Evolutionary conservation across 2,329 filamentous ascomycete genomes (phyloP).

Genomic region (Alternaria triticina): DNA sequence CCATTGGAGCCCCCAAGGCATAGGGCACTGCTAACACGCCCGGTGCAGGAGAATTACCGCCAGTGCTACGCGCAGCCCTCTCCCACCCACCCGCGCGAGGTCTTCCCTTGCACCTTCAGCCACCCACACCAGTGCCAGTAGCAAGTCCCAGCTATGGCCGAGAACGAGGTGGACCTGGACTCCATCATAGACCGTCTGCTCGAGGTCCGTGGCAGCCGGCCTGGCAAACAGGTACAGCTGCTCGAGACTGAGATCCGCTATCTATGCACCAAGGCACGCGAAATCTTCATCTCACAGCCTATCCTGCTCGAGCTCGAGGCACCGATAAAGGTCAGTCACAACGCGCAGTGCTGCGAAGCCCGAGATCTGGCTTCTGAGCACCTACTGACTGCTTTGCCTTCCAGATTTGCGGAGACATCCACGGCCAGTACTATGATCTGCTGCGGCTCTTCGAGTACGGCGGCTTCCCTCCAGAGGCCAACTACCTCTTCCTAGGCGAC

Average conservation of each 20-base stretch:
- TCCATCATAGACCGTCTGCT: constrained; percentile 98
- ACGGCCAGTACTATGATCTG: constrained; percentile 98
- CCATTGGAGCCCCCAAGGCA: constrained; percentile 9
- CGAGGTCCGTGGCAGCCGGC: constrained; percentile 96
- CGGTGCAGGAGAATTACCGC: constrained; percentile 23
- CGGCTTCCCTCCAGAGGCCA: constrained; percentile 96
- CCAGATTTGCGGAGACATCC: constrained; percentile 98
- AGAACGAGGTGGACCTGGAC: constrained; percentile 96
- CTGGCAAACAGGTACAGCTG: constrained; percentile 97
- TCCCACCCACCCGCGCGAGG: constrained; percentile 43
- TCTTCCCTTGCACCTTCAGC: constrained; percentile 39
- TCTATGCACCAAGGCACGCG: constrained; percentile 96
- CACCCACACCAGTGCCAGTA: constrained; percentile 32
- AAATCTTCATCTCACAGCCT: constrained; percentile 99
- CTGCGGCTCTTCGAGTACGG: constrained; percentile 97
- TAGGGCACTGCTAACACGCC: constrained; percentile 28
- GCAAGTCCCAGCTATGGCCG: constrained; percentile 67
- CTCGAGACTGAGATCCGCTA: constrained; percentile 95
- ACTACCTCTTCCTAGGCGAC: constrained; percentile 99
- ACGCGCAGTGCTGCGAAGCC: constrained; percentile 2
- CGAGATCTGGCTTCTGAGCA: constrained; percentile 1
- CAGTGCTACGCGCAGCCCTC: constrained; percentile 34
- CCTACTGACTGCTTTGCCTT: constrained; percentile 17
- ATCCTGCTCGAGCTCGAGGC: constrained; percentile 97
- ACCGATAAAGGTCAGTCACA: constrained; percentile 86